Evolutionary conservation across 495 filamentous ascomycete species (phyloP), one percentile per base, ranked within the genome.

Genomic region (Hypoxylon fuscum): DNA sequence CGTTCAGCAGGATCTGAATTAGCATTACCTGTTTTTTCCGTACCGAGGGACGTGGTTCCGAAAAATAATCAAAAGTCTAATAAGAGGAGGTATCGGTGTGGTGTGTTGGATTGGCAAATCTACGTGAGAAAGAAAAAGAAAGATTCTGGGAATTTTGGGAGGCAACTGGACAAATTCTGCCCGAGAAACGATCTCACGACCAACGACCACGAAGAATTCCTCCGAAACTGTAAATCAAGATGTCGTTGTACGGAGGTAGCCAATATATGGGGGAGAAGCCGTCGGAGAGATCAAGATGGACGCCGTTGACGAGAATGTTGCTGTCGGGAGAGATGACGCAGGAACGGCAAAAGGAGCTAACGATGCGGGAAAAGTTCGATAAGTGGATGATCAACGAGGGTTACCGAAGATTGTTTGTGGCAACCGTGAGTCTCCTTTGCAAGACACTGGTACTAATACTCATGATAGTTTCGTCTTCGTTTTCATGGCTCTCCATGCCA

Each of bases 311-410:
- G 48, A 79, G 85, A 48, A 88, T 88, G 84, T 72, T 88, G 71
- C 80, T 86, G 68, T 89, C 85, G 67, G 85, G 86, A 56, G 88
- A 90, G 76, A 88, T 90, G 83, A 85, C 81, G 43, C 79, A 80
- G 59, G 84, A 87, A 62, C 77, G 74, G 64, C 84, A 85, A 61
- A 85, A 83, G 66, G 81, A 84, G 25, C 74, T 91, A 63, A 85
- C 75, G 44, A 70, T 75, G 51, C 66, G 77, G 51, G 77, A 84
- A 64, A 82, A 78, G 61, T 79, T 81, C 55, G 78, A 81, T 42
- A 69, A 77, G 65, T 89, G 87, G 88, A 90, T 91, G 87, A 87
- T 91, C 46, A 90, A 90, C 70, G 88, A 91, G 70, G 89, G 88
- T 60, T 90, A 88, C 69, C 79, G 88, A 59, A 79, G 86, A 83